Conservation (phyloP, 768 basidiomycete genomes). For the Mycena vulgaris region DNA sequence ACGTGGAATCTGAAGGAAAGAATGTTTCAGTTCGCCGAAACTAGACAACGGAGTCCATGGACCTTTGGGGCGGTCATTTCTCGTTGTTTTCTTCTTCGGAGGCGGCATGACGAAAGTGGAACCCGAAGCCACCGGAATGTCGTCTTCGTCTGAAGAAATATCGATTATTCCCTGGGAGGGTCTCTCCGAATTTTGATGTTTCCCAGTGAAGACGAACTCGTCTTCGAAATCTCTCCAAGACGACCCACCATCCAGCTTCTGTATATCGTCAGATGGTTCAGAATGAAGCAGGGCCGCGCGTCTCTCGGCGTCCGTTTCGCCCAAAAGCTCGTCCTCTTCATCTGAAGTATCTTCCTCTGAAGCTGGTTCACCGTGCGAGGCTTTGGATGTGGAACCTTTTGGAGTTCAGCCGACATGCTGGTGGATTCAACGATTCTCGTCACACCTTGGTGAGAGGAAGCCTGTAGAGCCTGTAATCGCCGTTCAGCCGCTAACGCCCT, state of each 20-base stretch:
- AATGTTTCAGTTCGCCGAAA: no score
- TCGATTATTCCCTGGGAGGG: constrained; percentile 1
- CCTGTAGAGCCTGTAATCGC: constrained; percentile 65
- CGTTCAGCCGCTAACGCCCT: constrained; percentile 82
- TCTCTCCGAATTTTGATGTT: neutral
- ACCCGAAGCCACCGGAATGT: constrained; percentile 51
- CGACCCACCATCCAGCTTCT: constrained; percentile 56
- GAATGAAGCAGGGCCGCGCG: constrained; percentile 67
- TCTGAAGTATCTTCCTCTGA: constrained; percentile 36
- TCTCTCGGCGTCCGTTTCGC: constrained; percentile 64
- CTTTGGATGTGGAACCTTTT: constrained; percentile 18
- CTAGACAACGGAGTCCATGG: neutral
- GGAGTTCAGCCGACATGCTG: neutral
- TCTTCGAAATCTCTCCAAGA: constrained; percentile 62
- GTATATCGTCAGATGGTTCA: constrained; percentile 59
- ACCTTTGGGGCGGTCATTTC: neutral
- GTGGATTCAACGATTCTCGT: no score
- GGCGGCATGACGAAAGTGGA: constrained; percentile 40
- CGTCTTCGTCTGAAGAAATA: constrained; percentile 42
- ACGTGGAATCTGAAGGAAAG: constrained; percentile 5
- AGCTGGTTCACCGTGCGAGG: neutral
- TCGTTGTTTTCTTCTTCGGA: neutral
- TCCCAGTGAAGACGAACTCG: constrained; percentile 64
- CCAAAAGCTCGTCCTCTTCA: constrained; percentile 47
- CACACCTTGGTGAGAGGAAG: constrained; percentile 40